Evolutionary conservation across 1,139 yeast species (phyloP).

Genomic region (Kodamaea suecica): DNA sequence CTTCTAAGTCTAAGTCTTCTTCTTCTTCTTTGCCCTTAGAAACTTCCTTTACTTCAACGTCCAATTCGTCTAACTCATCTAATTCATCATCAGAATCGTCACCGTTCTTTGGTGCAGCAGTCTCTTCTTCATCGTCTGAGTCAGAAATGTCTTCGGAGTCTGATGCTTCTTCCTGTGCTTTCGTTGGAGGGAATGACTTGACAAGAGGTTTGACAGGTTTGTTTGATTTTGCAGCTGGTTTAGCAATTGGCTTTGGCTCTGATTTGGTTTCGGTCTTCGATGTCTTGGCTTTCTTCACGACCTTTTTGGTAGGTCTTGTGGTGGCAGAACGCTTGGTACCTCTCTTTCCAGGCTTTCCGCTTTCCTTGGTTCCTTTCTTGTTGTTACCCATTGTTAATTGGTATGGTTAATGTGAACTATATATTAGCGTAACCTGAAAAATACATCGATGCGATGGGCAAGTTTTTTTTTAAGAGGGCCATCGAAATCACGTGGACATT

Average conservation of each 20-base stretch:
- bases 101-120: constrained; percentile 1
- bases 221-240: constrained; percentile 17
- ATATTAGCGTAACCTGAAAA: neutral
- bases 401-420: neutral
- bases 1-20: constrained; percentile 18
- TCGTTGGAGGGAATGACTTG: neutral
- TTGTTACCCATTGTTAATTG: constrained; percentile 22
- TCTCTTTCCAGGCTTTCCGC: constrained; percentile 13
- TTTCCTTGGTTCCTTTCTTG: constrained; percentile 30
- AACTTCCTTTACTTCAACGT: constrained; percentile 23
- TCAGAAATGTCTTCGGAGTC: constrained; percentile 9
- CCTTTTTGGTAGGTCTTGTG: constrained; percentile 6
- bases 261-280: constrained; percentile 22
- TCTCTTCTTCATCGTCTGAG: constrained; percentile 9
- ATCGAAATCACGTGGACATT: no score
- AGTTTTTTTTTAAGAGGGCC: neutral
- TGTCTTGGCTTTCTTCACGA: constrained; percentile 16
- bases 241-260: constrained; percentile 11
- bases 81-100: constrained; percentile 13
- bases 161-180: constrained; percentile 5
- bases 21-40: constrained; percentile 18
- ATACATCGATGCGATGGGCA: no score
- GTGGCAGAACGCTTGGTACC: constrained; percentile 9
- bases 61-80: constrained; percentile 18
- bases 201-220: neutral